Evolutionary conservation across 228 moss, liverwort and hornwort species (phyloP), one percentile per base, ranked within the genome.

Genomic region (Sphagnum magellanicum): DNA sequence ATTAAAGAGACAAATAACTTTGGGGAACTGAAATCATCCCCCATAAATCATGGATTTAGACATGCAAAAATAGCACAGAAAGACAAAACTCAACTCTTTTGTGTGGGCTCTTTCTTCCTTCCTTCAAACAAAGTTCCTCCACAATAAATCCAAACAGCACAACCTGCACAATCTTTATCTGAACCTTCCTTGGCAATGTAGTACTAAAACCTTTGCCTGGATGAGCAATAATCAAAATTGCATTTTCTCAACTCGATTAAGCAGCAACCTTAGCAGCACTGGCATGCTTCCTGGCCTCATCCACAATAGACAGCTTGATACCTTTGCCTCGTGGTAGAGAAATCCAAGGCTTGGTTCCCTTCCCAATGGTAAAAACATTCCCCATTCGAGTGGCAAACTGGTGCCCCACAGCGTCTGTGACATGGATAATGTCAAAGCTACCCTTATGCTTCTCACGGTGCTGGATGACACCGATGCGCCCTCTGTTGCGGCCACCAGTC

Each of bases 381-480:
- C 89, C 95, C 95, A 95, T 78, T 14, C 95, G 90, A 13, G 95
- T 95, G n/a, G 95, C 95, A 70, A 95, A 95, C 57, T 91, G 89
- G 72, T 90, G 89, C 4, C 92, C 95, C 10, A 79, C 86, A 16
- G 89, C 8, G 53, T 95, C 95, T 4, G 81, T 85, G 51, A 95
- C 87, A 57, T 95, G 95, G 70, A 95, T 92, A 68, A 95, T 95
- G 66, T 95, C 92, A 48, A 95, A 95, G 63, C 95, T 95, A 8
- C 95, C 95, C 84, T 92, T 95, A 72, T 95, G 95, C 87, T 95
- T 95, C 75, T 95, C 95, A 66, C 95, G 85, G 71, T 95, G 92
- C 77, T 92, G 92, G 71, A 95, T 95, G 0, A 82, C 79, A 63
- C 95, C 95, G 16, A 95, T 87, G 74, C 92, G 87, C 69, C 95